phyloP scores from a whole-genome alignment of 139 green algal genomes.

The Asterochloris sp. region DNA sequence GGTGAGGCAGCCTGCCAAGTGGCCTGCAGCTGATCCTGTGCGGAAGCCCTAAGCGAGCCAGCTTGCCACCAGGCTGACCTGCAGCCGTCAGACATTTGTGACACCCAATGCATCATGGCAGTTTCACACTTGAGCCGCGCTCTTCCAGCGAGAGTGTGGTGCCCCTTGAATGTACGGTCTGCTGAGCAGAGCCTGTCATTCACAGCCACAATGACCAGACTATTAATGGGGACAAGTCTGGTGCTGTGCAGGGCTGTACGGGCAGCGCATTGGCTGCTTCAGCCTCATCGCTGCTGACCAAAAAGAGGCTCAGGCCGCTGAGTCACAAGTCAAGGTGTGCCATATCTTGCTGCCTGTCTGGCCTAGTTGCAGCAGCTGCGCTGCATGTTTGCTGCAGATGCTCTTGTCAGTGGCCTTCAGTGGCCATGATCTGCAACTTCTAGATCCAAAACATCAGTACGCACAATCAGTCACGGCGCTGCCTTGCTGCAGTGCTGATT shows the following conservation, averaged over 20 bases:
- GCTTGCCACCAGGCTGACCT: too few relatives aligned
- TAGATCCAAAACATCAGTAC: too few relatives aligned
- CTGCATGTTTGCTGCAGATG: not conserved
- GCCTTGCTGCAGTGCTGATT: not conserved
- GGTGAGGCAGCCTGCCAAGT: constrained; percentile 29
- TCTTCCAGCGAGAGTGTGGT: too few relatives aligned
- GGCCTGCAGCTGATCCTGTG: too few relatives aligned
- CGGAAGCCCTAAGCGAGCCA: too few relatives aligned
- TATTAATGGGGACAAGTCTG: too few relatives aligned
- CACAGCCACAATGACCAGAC: too few relatives aligned
- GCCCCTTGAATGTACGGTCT: too few relatives aligned
- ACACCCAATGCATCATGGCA: constrained; percentile 23
- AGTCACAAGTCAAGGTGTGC: constrained; percentile 68
- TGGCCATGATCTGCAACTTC: too few relatives aligned
- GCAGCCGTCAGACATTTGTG: too few relatives aligned
- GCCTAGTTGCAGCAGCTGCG: not conserved
- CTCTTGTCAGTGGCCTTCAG: not conserved
- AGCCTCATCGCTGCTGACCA: constrained; percentile 20
- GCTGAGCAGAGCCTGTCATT: too few relatives aligned
- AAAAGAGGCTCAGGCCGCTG: constrained; percentile 42
- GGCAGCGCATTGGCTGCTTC: constrained; percentile 60
- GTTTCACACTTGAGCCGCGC: not conserved
- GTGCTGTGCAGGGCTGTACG: constrained; percentile 76
- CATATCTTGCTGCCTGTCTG: not conserved
- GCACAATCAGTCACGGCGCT: not conserved